Evolutionary conservation across 805 yeast species (phyloP), one percentile per base, ranked within the genome.

Genomic region (Wickerhamiella bombiphila): DNA sequence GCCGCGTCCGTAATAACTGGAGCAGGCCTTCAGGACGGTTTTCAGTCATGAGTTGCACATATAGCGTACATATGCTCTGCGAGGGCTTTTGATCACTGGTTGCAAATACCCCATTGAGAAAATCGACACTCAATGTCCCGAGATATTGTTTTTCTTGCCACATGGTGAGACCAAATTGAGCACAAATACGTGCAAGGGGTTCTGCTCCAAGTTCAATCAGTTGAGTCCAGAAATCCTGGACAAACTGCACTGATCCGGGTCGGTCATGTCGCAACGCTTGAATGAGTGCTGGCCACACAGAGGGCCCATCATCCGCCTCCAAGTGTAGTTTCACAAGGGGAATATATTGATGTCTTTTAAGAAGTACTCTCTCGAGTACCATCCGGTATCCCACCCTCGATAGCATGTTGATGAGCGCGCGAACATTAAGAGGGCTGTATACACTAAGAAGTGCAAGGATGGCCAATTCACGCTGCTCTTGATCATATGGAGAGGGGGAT

Each of bases 391-490:
- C 65, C 1, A 74, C 75, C 22, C 67, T 61, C 35, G 66, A 66
- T 36, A 81, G 61, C 34, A 66, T 60, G 14, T 64, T 64, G 6
- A 75, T 54, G 31, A 82, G 54, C 16, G 55, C 57, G 1, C 65
- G 63, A 18, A 69, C 59, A 47, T 72, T 66, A 0, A 67, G 58
- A 0, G 88, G 82, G 36, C 69, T 72, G 52, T 76, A 78, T 1
- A 66, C 63, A 0, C 93, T 71, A 1, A 88, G 52, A 14, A 91
- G 53, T 34, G 83, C 69, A 48, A 77, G 81, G 7, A 85, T 55
- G 9, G 93, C 86, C 32, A 79, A 62, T 52, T 88, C 88, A 47
- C 81, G 72, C 42, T 80, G 88, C 20, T 62, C 67, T 37, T 60
- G 30, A 3, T 37, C 17, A 18, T 22, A 39, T 11, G 29, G 6